Base-by-base conservation (phyloP, 1,284 basidiomycete species). In the Cystobasidium sp. region DNA sequence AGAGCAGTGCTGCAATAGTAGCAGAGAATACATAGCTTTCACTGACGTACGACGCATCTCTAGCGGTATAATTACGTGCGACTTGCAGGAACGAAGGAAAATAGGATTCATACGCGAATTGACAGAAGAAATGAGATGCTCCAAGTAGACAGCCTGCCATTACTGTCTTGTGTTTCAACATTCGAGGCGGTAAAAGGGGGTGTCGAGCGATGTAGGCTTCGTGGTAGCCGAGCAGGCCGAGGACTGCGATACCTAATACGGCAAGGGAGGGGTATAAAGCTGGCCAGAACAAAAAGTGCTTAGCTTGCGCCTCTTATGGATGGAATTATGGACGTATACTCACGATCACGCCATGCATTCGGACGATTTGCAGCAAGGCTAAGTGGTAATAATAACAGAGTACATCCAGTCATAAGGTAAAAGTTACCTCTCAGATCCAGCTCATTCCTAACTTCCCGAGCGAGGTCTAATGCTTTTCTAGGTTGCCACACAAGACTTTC, bases 81-180 rank as follows among this genome's bases (percentile, higher is more conserved):
- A 81, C 80, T 76, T 80, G 79, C 10, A 80, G 52, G 64, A 78
- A 80, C n/a, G 75, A 76, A 37, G 79, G 79, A 46, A 80, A 80
- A 76, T 78, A 78, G 59, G 77, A 77, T 65, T 79, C 79, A 75
- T 79, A 81, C 61, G 66, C 73, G 71, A 72, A 75, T 69, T 77
- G 74, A 43, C 73, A 74, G 47, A 75, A 62, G 55, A 81, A 81
- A 62, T 81, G 80, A 67, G 78, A 80, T 71, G 81, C 79, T 4
- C 80, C 80, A 31, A 81, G 75, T 9, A 64, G 39, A 10, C 77
- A 78, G 0, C 79, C 80, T 39, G 75, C 66, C 24, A 81, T 64
- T 47, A 81, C 77, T 6, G 80, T 81, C 14, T 75, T 73, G 43
- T 80, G 78, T 44, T 72, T 73, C 18, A 81, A 70, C 2, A 81